A percentile compares a stretch with the other conserved stretches of the same genome.
Conservation (phyloP, 148 eudicot genomes). For the Nepenthes gracilis region DNA sequence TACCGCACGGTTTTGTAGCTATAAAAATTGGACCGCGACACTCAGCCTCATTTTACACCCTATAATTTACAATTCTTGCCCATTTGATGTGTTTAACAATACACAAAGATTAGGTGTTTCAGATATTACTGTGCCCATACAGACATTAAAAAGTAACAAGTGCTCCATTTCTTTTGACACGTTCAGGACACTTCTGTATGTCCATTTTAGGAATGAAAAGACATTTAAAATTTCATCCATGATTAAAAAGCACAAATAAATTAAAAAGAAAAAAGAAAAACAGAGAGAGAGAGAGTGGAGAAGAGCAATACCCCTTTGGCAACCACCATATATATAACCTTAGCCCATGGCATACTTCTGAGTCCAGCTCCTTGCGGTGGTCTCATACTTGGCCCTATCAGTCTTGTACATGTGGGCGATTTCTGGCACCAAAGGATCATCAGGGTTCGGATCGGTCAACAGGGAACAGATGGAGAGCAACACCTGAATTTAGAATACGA, state of each 20-base stretch:
- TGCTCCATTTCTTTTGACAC: background rate
- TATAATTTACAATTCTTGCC: too few species aligned
- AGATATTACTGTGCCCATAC: background rate
- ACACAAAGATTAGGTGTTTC: too few species aligned
- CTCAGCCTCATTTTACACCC: too few species aligned
- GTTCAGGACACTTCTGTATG: background rate
- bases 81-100: too few species aligned
- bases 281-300: background rate
- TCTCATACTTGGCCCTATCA: conserved; percentile 72
- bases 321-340: background rate
- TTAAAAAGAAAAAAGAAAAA: background rate
- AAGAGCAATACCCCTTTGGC: background rate
- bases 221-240: background rate
- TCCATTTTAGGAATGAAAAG: background rate
- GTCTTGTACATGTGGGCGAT: conserved; percentile 95
- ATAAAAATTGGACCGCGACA: too few species aligned
- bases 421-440: conserved; percentile 88
- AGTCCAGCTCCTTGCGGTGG: conserved; percentile 93
- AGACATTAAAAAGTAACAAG: background rate
- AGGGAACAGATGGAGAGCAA: conserved; percentile 86
- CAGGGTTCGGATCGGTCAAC: conserved; percentile 85
- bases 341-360: conserved; percentile 92
- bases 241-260: too few species aligned
- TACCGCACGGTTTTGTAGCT: too few species aligned
- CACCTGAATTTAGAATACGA: conserved; percentile 26